Evolutionary conservation across 768 basidiomycete genomes (phyloP), one percentile per base, ranked within the genome.

Genomic region (Boletus huronensis): DNA sequence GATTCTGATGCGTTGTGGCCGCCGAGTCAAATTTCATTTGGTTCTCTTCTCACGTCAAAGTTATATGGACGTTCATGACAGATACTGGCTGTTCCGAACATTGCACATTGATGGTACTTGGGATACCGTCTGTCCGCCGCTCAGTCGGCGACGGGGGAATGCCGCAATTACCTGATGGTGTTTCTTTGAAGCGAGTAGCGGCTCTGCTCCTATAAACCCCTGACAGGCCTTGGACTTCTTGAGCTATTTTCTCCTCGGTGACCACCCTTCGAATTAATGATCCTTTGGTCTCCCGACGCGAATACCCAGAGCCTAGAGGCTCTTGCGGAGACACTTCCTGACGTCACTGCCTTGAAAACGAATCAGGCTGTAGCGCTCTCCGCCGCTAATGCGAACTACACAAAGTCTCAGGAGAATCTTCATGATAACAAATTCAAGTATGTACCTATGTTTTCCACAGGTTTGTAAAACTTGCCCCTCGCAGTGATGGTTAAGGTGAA

Each of bases 321-420:
- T 21, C 19, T 17, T 23, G 21, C 21, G 29, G 47, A 29, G 19
- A 23, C 28, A 29, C 1, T 79, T 58, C 49, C 69, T 57, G 26
- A 65, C 70, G 41, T 58, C 34, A 28, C 16, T n/a, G 19, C 16
- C 10, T 10, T 36, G 26, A 19, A 23, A 17, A 35, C 7, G 25
- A 4, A 48, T 32, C 17, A 8, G 31, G 23, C 35, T 36, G 17
- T 9, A 11, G 2, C 13, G 5, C 23, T 26, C 14, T 39, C 2
- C 47, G 54, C 29, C 10, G 50, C 28, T 49, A 51, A 28, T 28
- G 50, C 47, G 60, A 44, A 47, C 29, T 26, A 2, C n/a, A 2
- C 45, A 10, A 23, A 36, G 38, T 35, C 47, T 35, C 10, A 25
- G 2, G 25, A 28, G 17, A 14, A n/a, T n/a, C 40, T 26, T 34